Evolutionary conservation across 805 yeast species (phyloP).

Genomic region (Cyberlindnera amylophila): DNA sequence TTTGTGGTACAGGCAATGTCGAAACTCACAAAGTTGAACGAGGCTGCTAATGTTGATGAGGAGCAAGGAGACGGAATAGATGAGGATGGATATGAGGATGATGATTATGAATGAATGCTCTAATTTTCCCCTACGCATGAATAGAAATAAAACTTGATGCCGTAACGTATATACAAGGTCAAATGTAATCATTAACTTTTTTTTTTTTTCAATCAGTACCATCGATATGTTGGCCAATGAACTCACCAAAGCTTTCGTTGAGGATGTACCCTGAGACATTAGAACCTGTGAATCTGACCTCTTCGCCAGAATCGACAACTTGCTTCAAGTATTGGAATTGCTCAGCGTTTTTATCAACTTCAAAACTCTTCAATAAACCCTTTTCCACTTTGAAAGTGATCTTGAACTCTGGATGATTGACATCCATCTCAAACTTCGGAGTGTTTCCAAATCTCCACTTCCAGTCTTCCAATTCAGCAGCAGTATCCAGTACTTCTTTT

Average conservation of each 20-base stretch:
- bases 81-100: not conserved
- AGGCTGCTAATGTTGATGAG: conserved; percentile 23
- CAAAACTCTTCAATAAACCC: conserved; percentile 35
- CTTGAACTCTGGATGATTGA: conserved; percentile 33
- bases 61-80: conserved; percentile 11
- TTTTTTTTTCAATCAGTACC: not conserved
- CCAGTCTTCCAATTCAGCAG: conserved; percentile 50
- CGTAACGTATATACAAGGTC: too few relatives aligned
- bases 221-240: conserved; percentile 35
- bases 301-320: conserved; percentile 28
- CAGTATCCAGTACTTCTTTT: conserved; percentile 38
- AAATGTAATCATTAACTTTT: too few relatives aligned
- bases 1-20: conserved; percentile 80
- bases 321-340: conserved; percentile 35
- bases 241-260: conserved; percentile 41
- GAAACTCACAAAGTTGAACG: conserved; percentile 56
- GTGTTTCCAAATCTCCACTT: conserved; percentile 75
- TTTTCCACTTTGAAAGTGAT: conserved; percentile 47
- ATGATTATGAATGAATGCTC: not conserved
- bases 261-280: conserved; percentile 41
- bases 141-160: too few relatives aligned
- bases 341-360: conserved; percentile 20
- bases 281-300: conserved; percentile 38
- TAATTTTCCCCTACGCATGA: too few relatives aligned
- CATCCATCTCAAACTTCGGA: conserved; percentile 61